Conservation (phyloP, 1,139 yeast species). For the Geotrichum carabidarum region DNA sequence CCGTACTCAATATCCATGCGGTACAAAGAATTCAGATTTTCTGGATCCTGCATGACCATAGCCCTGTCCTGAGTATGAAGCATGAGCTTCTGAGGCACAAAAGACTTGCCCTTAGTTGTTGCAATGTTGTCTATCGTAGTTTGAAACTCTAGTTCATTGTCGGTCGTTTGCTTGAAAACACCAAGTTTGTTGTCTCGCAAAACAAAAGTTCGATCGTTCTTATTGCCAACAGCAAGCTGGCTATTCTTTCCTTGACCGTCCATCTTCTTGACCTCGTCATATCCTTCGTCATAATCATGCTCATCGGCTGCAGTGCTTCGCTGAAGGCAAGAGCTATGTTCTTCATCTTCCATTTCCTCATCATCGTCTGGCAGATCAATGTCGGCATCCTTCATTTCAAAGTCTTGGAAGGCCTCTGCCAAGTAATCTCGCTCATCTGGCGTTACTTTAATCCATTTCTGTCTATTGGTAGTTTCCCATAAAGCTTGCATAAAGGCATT, state of each 20-base stretch:
- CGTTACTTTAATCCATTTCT: constrained; percentile 46
- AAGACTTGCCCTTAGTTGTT: constrained; percentile 47
- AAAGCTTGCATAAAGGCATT: constrained; percentile 47
- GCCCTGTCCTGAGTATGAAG: constrained; percentile 67
- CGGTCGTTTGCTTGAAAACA: constrained; percentile 60
- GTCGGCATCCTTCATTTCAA: constrained; percentile 37
- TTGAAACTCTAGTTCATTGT: constrained; percentile 51
- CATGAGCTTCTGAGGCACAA: constrained; percentile 64
- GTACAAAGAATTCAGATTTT: constrained; percentile 47
- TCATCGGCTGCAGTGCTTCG: constrained; percentile 24
- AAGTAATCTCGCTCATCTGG: constrained; percentile 48
- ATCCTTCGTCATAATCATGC: constrained; percentile 35
- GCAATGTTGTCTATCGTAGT: constrained; percentile 62
- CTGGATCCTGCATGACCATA: constrained; percentile 57
- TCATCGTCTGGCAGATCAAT: constrained; percentile 33
- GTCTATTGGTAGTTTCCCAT: constrained; percentile 58
- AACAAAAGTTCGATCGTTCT: constrained; percentile 69
- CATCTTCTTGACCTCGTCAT: constrained; percentile 36
- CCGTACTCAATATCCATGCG: constrained; percentile 79
- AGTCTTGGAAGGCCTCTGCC: constrained; percentile 44
- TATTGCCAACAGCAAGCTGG: constrained; percentile 64
- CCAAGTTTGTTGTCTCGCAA: constrained; percentile 77
- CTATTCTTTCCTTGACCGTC: constrained; percentile 46
- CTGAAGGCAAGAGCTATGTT: constrained; percentile 14
- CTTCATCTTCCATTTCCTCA: constrained; percentile 32